A percentile compares a stretch with the other conserved stretches of the same genome.
phyloP scores from a whole-genome alignment of 116 monocot genomes.

The Phalaenopsis hybrid region DNA sequence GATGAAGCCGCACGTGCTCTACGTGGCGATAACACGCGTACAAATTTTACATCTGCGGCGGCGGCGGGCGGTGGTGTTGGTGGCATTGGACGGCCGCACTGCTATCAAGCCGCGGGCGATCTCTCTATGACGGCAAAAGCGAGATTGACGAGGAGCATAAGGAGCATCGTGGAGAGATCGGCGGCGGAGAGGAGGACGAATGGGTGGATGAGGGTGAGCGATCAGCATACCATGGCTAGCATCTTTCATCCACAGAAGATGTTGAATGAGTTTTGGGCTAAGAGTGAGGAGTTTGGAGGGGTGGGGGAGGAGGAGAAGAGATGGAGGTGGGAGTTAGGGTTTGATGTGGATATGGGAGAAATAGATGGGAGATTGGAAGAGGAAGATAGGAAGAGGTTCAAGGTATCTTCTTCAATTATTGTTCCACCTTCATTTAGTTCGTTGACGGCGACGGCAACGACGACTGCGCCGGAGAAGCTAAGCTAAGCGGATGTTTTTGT shows the following conservation, averaged over 20 bases:
- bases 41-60: neutral
- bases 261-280: neutral
- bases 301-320: neutral
- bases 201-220: neutral
- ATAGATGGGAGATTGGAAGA: neutral
- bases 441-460: neutral
- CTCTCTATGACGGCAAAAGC: neutral
- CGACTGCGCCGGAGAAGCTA: neutral
- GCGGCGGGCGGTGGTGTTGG: neutral
- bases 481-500: neutral
- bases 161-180: neutral
- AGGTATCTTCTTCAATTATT: conserved; percentile 10
- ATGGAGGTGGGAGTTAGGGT: neutral
- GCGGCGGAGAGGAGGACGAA: neutral
- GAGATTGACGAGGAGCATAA: neutral
- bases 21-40: conserved; percentile 15
- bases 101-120: neutral
- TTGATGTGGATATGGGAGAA: neutral
- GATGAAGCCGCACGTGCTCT: conserved; percentile 16
- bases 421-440: conserved; percentile 4
- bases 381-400: neutral
- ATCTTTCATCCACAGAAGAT: conserved; percentile 5
- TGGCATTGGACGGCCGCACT: neutral
- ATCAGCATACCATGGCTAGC: neutral
- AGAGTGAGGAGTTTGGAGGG: neutral